Base-by-base conservation (phyloP, 371 early-diverging fungal genomes). In the Haplosporangium sp. region DNA sequence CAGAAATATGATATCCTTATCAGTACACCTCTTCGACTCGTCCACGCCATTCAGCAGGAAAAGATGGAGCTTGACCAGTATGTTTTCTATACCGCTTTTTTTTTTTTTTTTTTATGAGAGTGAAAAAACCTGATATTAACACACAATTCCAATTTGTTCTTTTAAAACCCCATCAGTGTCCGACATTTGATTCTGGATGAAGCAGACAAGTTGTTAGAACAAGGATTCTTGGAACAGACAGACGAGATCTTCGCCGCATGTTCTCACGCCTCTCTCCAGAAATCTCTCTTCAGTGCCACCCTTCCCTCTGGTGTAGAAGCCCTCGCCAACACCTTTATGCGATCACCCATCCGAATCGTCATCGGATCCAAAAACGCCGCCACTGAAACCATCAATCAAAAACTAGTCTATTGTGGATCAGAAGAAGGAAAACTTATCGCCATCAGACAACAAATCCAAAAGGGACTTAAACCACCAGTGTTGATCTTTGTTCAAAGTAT, bases 401-500 rank as follows among this genome's bases (percentile, higher is more conserved):
- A 92, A 76, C 86, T 98, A n/a, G 86, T 96, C 10, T 98, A 92
- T 83, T 96, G 95, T 20, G 98, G 98, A 19, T 92, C 92, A 52
- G 99, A 98, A 78, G 90, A 94, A 38, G 99, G 99, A 61, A 98
- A 98, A 76, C 88, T 96, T 59, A 84, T 98, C 20, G 97, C 95
- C 39, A 88, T 98, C 13, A 93, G 98, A 45, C 96, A 97, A 68
- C 88, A 95, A 83, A 88, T 98, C 19, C 89, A 92, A 58, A 77
- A 84, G 11, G 94, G 93, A 15, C 86, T 98, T 64, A 93, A 94
- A 63, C 98, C 98, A 9, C 99, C 98, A 15, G 94, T 95, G 2
- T 83, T 98, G 47, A 93, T 97, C 37, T 98, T 98, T 82, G 96
- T 99, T 3, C 98, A 98, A 84, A 95, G 96, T 17, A 96, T 97